A percentile compares a stretch with the other conserved stretches of the same genome.
phyloP scores from a whole-genome alignment of 495 filamentous ascomycete species.

The Xylaria intraflava region DNA sequence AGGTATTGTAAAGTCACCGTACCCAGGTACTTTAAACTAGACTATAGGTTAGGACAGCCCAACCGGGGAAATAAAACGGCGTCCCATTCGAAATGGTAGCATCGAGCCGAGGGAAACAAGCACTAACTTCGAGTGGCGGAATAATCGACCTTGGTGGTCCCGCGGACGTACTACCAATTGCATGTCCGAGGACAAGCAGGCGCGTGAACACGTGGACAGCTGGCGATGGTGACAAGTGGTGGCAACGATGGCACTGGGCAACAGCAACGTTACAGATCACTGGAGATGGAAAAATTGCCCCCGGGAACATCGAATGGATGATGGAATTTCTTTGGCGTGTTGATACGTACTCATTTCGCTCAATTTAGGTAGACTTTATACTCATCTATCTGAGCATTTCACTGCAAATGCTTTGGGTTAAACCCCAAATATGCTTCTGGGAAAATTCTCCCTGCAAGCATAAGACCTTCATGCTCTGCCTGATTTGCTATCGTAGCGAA shows the following conservation, averaged over 20 bases:
- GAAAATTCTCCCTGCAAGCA: background rate
- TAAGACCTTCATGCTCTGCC: background rate
- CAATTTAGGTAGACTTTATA: background rate
- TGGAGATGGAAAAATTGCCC: background rate
- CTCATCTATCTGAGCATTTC: slow-evolving; percentile 5
- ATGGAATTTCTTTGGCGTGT: no score
- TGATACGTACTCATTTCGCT: background rate
- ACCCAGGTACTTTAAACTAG: no score
- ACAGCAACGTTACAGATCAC: background rate
- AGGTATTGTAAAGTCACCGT: no score
- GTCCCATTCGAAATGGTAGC: no score
- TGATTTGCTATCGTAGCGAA: background rate
- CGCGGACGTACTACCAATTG: no score
- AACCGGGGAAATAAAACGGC: no score
- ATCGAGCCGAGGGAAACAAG: no score
- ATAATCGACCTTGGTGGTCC: no score
- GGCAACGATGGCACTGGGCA: background rate
- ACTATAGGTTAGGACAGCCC: no score
- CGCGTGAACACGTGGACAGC: background rate
- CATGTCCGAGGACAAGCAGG: no score
- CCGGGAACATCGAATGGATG: background rate
- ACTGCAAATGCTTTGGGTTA: slow-evolving; percentile 2
- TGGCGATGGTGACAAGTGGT: background rate
- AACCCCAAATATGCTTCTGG: background rate
- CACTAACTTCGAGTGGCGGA: no score